Conservation (phyloP, 2,329 filamentous ascomycete species). For the Arthrobotrys pseudoclavata region DNA sequence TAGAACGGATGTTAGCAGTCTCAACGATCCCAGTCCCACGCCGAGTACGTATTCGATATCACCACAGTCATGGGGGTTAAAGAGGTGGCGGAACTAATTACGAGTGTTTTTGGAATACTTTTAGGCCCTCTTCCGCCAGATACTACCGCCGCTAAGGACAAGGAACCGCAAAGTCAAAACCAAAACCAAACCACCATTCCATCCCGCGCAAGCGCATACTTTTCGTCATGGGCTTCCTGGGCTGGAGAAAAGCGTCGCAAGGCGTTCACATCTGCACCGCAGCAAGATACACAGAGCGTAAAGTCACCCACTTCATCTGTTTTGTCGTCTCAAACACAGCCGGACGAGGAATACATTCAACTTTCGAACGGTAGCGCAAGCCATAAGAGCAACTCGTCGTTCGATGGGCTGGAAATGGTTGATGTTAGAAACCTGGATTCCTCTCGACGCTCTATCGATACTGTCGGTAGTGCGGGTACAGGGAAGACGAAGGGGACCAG, state of each 20-base stretch:
- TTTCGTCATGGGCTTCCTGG: constrained; percentile 78
- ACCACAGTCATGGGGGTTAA: constrained; percentile 36
- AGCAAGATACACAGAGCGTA: constrained; percentile 23
- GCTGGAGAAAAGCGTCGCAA: constrained; percentile 81
- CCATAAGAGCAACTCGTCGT: constrained; percentile 27
- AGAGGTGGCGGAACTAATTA: constrained; percentile 38
- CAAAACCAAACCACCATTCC: constrained; percentile 57
- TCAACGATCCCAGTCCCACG: constrained; percentile 56
- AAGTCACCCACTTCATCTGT: constrained; percentile 45
- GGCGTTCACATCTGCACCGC: constrained; percentile 62
- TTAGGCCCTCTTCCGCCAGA: constrained; percentile 56
- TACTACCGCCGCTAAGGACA: constrained; percentile 22
- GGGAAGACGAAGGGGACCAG: constrained; percentile 19
- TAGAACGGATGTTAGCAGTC: constrained; percentile 56
- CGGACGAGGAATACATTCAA: constrained; percentile 15
- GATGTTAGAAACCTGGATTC: constrained; percentile 38
- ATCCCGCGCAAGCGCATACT: constrained; percentile 72
- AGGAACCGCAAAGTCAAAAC: constrained; percentile 33
- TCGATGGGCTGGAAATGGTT: constrained; percentile 49
- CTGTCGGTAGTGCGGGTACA: constrained; percentile 7
- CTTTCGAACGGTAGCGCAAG: constrained; percentile 9
- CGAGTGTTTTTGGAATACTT: background rate
- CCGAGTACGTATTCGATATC: constrained; percentile 49
- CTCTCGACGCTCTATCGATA: constrained; percentile 46
- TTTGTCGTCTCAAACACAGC: constrained; percentile 29